Percentiles rank a stretch among this genome's conserved stretches.
phyloP scores from a whole-genome alignment of 2,329 filamentous ascomycete genomes.

The Pyrenophora seminiperda region DNA sequence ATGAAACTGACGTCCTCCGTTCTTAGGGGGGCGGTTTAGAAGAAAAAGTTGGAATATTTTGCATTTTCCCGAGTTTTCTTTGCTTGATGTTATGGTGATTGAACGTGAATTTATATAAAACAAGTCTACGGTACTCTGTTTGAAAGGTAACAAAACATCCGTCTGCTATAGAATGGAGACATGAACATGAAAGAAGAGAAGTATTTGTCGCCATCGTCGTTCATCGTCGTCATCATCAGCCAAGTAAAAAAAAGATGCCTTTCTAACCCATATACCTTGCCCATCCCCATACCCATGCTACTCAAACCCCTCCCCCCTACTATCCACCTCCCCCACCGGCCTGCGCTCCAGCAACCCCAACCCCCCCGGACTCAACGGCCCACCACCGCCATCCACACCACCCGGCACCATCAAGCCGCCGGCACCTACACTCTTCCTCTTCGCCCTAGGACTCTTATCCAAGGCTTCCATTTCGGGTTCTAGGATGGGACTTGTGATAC shows the following conservation, averaged over 20 bases:
- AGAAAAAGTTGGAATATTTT: too few relatives aligned
- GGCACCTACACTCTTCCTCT: conserved; percentile 53
- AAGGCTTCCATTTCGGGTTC: conserved; percentile 48
- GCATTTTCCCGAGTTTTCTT: too few relatives aligned
- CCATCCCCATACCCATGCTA: conserved; percentile 16
- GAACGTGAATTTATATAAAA: too few relatives aligned
- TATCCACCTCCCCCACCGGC: conserved; percentile 25
- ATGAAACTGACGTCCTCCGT: too few relatives aligned
- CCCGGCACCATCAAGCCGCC: conserved; percentile 42
- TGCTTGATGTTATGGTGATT: too few relatives aligned
- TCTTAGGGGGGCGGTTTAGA: too few relatives aligned
- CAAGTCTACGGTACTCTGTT: too few relatives aligned
- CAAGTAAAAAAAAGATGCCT: background rate
- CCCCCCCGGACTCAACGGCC: conserved; percentile 35
- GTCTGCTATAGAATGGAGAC: too few relatives aligned
- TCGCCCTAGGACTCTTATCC: conserved; percentile 42
- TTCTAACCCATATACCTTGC: too few relatives aligned
- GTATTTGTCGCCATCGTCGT: background rate
- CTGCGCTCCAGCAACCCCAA: conserved; percentile 30
- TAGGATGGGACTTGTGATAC: conserved; percentile 28
- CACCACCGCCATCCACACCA: conserved; percentile 33
- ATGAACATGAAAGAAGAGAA: too few relatives aligned
- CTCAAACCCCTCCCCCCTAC: conserved; percentile 42
- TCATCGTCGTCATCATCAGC: conserved; percentile 1
- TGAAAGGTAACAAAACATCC: too few relatives aligned